Evolutionary conservation across 139 green algal species (phyloP), one percentile per base, ranked within the genome.

Genomic region (Ostreobium quekettii): DNA sequence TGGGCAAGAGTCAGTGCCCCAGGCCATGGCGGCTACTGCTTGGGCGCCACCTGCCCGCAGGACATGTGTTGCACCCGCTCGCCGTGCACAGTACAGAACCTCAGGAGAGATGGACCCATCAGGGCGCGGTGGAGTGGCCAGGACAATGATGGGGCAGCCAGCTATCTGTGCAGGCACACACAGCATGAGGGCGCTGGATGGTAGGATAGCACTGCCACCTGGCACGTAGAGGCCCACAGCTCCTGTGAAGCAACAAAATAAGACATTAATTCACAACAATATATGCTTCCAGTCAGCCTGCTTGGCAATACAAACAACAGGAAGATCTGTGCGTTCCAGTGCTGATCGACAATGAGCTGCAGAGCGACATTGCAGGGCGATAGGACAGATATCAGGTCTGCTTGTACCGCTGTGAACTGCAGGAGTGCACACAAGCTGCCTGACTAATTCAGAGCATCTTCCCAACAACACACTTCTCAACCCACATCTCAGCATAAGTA

Each of bases 171-270:
- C 90, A 0, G 94, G 93, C 60, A 98, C 90, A 3, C 90, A 83
- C 28, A 99, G 81, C 94, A 99, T 99, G 38, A 99, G 84, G 5
- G 94, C 85, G 15, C 78, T 91, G 68, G 85, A 95, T 26, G 94
- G 94, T 64, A 99, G 85, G 53, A 99, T 89, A 0, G 94, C 94
- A 11, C 90, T 97, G 48, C 94, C 94, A 4, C 94, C 94, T 0
- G 94, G 94, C 5, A 99, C 91, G 72, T 99, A 99, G 32, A 98
- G 60, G 3, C 94, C 94, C 26, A 99, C 93, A 0, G 80, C 67
- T 26, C 68, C 78, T 78, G 61, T 29, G 70, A 53, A 53, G 11
- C 11, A 19, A 53, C 11, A 19, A 53, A 26, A n/a, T n/a, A n/a
- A n/a, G n/a, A n/a, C n/a, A n/a, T n/a, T n/a, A 29, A 39, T 32